These are phyloP conservation scores for Talaromyces nanjingensis DNA, from an alignment of 495 filamentous ascomycete species.

Conservation along the genomic window DNA sequence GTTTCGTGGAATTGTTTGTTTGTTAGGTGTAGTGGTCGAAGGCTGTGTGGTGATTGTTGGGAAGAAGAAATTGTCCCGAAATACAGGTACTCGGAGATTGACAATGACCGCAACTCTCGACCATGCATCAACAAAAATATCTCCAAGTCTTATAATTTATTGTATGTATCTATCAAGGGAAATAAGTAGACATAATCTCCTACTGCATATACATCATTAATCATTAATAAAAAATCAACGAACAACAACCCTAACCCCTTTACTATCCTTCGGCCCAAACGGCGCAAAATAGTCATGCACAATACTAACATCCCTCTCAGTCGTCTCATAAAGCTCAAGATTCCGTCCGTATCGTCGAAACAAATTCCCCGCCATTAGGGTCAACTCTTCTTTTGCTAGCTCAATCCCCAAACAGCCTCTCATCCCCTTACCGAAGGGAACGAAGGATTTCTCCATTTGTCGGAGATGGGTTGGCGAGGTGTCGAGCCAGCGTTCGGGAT, in stretches of 20 bases:
- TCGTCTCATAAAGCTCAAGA: constrained; percentile 16
- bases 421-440: constrained; percentile 24
- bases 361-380: constrained; percentile 32
- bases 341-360: constrained; percentile 27
- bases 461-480: constrained; percentile 4
- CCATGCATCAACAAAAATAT: neutral
- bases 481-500: constrained; percentile 39
- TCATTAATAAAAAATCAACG: constrained; percentile 1
- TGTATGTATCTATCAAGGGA: neutral
- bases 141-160: neutral
- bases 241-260: constrained; percentile 9
- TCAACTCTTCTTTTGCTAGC: constrained; percentile 40
- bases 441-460: constrained; percentile 19
- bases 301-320: constrained; percentile 8
- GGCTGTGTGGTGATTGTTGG: neutral
- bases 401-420: constrained; percentile 32
- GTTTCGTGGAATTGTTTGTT: neutral
- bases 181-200: neutral
- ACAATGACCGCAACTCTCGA: neutral
- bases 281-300: constrained; percentile 11
- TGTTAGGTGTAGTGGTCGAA: neutral
- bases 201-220: neutral
- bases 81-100: too few relatives aligned
- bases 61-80: neutral
- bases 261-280: constrained; percentile 9